Evolutionary conservation across 2,329 filamentous ascomycete species (phyloP), one percentile per base, ranked within the genome.

Genomic region (Pyrenochaeta sp.): DNA sequence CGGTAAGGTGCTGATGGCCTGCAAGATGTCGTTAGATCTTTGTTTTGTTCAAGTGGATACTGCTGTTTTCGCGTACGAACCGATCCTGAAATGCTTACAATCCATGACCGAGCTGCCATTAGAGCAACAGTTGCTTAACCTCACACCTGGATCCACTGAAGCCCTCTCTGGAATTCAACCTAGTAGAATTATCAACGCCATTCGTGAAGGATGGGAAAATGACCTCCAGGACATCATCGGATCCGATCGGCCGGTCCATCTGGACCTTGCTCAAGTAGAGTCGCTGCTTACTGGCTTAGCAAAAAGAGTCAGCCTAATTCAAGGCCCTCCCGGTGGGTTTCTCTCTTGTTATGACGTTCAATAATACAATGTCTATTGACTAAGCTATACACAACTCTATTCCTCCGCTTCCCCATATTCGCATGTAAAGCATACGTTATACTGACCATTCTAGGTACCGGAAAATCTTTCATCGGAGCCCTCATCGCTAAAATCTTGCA

Each of bases 401-500:
- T 19, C 15, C 12, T 19, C 15, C 12, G 15, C 24, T 3, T 13
- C n/a, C 12, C 3, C 28, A 4, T n/a, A 27, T 2, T n/a, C 9
- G 28, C 25, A n/a, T 5, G 6, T 15, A 6, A 6, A 15, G 5
- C 13, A 15, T 27, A 28, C 19, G 2, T 32, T 7, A 22, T 46
- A 47, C 63, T 60, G 19, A 73, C 58, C 56, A 19, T 22, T 45
- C 12, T 6, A 88, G 88, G 89, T 0, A 93, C 90, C 0, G 91
- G 91, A 1, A 93, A 93, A 64, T 91, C 89, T 0, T 91, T 91
- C 60, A 84, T 91, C 2, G 91, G 91, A 0, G 86, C 89, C 0
- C 76, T 90, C 2, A 78, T 89, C 1, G 84, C 86, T 0, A 87
- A 88, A 51, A 73, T 81, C 0, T 68, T 93, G 0, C 75, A 87